A percentile compares a stretch with the other conserved stretches of the same genome.
Conservation (phyloP, 495 filamentous ascomycete genomes). For the Haplographium delicatum region DNA sequence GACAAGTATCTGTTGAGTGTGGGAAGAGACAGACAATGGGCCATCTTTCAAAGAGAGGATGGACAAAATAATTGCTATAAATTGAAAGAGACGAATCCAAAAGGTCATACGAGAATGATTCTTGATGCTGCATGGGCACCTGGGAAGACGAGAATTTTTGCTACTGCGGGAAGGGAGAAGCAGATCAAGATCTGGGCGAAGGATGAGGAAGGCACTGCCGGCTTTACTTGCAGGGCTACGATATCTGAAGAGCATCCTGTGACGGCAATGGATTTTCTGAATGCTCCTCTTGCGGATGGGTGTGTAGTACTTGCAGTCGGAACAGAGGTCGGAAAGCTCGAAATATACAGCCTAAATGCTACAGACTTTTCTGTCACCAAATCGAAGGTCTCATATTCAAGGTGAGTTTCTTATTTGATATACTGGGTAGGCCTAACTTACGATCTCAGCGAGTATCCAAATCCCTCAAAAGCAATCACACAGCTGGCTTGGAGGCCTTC, state of each 20-base stretch:
- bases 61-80: conserved; percentile 41
- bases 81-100: conserved; percentile 59
- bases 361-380: conserved; percentile 39
- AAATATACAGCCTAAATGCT: conserved; percentile 34
- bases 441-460: conserved; percentile 46
- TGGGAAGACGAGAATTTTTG: conserved; percentile 49
- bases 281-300: conserved; percentile 5
- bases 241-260: conserved; percentile 55
- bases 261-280: conserved; percentile 70
- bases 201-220: conserved; percentile 26
- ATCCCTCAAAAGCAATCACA: conserved; percentile 69
- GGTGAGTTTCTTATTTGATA: conserved; percentile 27
- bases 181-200: conserved; percentile 70
- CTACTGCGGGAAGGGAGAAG: conserved; percentile 86
- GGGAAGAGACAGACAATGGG: conserved; percentile 88
- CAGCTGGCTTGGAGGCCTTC: conserved; percentile 71
- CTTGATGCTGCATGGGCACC: conserved; percentile 80
- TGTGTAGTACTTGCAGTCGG: conserved; percentile 56
- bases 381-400: conserved; percentile 38
- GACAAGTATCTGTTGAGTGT: conserved; percentile 77
- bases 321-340: conserved; percentile 50
- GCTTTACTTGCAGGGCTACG: conserved; percentile 44
- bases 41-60: conserved; percentile 52
- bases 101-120: conserved; percentile 89
- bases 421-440: conserved; percentile 11